phyloP scores from a whole-genome alignment of 768 basidiomycete species.

The Boletus reticulatus region DNA sequence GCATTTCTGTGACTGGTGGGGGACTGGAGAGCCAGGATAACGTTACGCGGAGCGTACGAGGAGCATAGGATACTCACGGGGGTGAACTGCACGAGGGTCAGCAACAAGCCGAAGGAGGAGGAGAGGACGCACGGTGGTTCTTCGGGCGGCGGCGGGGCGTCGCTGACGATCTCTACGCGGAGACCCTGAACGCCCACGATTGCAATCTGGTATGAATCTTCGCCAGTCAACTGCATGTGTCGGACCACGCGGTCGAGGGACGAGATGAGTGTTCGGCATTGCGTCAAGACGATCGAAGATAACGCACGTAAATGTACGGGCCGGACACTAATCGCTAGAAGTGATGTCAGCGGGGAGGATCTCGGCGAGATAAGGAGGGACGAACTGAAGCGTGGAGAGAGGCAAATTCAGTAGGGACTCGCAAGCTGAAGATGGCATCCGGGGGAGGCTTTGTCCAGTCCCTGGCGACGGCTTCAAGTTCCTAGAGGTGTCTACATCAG shows the following conservation, averaged over 20 bases:
- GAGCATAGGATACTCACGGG: conserved; percentile 40
- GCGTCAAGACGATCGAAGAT: conserved; percentile 13
- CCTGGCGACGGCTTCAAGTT: conserved; percentile 74
- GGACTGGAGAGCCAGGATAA: conserved; percentile 33
- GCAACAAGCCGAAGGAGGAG: not conserved
- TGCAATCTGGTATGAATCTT: conserved; percentile 90
- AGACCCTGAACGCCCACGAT: conserved; percentile 78
- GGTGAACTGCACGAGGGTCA: conserved; percentile 38
- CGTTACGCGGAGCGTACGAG: conserved; percentile 8
- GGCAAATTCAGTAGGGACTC: conserved; percentile 85
- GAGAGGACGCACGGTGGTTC: conserved; percentile 63
- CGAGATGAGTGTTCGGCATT: conserved; percentile 8
- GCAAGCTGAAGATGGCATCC: conserved; percentile 69
- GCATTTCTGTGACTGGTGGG: conserved; percentile 83
- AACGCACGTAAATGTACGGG: conserved; percentile 77
- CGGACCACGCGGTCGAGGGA: conserved; percentile 21
- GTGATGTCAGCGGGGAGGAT: conserved; percentile 22
- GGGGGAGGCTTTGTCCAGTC: conserved; percentile 89
- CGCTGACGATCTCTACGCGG: conserved; percentile 82
- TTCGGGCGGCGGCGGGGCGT: conserved; percentile 81
- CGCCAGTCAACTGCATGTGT: conserved; percentile 62
- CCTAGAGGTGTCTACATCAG: conserved; percentile 42
- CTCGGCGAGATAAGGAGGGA: conserved; percentile 13
- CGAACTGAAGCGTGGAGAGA: conserved; percentile 81
- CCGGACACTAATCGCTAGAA: conserved; percentile 73